Evolutionary conservation across 345 rosid species (phyloP).

Genomic region (Syzygium grande): DNA sequence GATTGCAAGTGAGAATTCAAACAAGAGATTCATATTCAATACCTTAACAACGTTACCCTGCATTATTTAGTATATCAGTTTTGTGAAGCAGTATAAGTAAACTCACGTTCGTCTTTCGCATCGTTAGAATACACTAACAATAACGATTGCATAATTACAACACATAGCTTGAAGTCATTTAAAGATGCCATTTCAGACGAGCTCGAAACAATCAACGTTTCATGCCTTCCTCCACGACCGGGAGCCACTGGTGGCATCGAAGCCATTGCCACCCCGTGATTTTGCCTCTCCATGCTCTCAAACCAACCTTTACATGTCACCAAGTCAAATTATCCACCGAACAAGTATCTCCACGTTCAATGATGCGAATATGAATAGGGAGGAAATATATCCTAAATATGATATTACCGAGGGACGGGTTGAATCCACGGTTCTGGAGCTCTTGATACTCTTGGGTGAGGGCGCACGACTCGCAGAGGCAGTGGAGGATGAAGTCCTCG

Average conservation of each 20-base stretch:
- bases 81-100: neutral
- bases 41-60: no score
- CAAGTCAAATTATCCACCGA: neutral
- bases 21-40: neutral
- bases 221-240: slow-evolving; percentile 15
- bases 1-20: neutral
- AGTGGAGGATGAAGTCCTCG: slow-evolving; percentile 28
- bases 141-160: neutral
- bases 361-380: neutral
- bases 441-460: slow-evolving; percentile 40
- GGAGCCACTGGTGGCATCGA: slow-evolving; percentile 1
- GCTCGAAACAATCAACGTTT: neutral
- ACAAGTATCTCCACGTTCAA: no score
- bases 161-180: neutral
- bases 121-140: neutral
- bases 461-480: slow-evolving; percentile 27
- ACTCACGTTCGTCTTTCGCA: neutral
- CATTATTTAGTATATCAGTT: neutral
- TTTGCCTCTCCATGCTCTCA: slow-evolving; percentile 21
- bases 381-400: neutral
- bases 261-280: slow-evolving; percentile 11
- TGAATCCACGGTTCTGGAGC: slow-evolving; percentile 27
- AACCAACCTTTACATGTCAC: slow-evolving; percentile 20
- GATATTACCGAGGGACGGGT: slow-evolving; percentile 17
- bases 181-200: neutral